Conservation (phyloP, 2,329 filamentous ascomycete genomes). For the Alternaria arbusti region DNA sequence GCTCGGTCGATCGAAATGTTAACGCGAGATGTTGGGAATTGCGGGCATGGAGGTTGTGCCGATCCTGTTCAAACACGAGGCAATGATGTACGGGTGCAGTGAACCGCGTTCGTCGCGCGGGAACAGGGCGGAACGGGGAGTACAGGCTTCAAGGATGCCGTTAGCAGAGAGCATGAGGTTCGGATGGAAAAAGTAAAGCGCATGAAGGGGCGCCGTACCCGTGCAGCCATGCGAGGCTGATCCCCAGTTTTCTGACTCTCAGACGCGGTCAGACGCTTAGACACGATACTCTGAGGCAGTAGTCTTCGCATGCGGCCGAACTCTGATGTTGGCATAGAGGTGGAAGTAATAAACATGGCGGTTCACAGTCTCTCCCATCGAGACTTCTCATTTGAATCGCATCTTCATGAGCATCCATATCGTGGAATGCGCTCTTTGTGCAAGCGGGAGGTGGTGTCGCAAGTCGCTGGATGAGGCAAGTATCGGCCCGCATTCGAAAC, state of each 20-base stretch:
- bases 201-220: slow-evolving; percentile 4
- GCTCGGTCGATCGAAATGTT: slow-evolving; percentile 6
- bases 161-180: background rate
- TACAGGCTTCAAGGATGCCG: slow-evolving; percentile 1
- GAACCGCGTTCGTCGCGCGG: background rate
- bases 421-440: background rate
- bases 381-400: background rate
- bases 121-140: background rate
- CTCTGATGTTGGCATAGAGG: background rate
- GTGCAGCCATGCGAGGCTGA: slow-evolving; percentile 3
- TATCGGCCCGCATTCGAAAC: slow-evolving; percentile 10
- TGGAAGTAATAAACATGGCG: background rate
- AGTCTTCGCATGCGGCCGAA: background rate
- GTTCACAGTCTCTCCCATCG: background rate
- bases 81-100: background rate
- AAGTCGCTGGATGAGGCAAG: slow-evolving; percentile 8
- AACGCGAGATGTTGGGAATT: background rate
- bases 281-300: slow-evolving; percentile 8
- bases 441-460: background rate
- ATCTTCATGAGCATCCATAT: background rate
- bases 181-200: slow-evolving; percentile 3
- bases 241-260: slow-evolving; percentile 4
- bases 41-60: slow-evolving; percentile 5
- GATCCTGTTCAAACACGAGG: slow-evolving; percentile 5
- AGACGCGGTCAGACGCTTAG: slow-evolving; percentile 5